Base-by-base conservation (phyloP, 768 basidiomycete species). In the Gloeostereum incarnatum region DNA sequence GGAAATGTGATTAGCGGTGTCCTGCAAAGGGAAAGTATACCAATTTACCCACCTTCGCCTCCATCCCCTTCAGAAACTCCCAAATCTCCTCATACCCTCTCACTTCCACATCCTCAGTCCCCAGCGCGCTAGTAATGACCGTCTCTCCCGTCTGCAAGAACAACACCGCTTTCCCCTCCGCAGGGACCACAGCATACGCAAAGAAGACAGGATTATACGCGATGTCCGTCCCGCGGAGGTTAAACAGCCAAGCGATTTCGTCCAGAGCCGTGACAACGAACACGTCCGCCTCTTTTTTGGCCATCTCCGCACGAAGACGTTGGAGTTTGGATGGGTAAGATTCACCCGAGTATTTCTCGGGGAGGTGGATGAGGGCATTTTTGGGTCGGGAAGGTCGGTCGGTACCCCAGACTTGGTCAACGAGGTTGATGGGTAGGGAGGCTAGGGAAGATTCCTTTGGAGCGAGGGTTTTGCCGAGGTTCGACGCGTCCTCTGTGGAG, bases 221-320 rank as follows among this genome's bases (percentile, higher is more conserved):
- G 50, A 98, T 93, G 54, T 97, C 94, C 2, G 79, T 74, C 1
- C 92, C 93, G 44, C 94, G 80, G 22, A 99, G 65, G 57, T 97
- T 93, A 62, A 90, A 87, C 26, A 92, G 53, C 91, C 91, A 98
- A 0, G 90, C 91, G 35, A 94, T 78, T 55, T 98, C 94, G 56
- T 98, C 94, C 16, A 98, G 73, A 69, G 83, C 79, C n/a, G 71
- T 82, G 3, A 97, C 72, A 1, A 94, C 79, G 29, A 87, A 57
- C 1, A 84, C 90, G 46, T 63, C 54, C 1, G 60, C 62, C 3
- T 64, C 58, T 42, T 68, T 63, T 51, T 78, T 71, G n/a, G 61
- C 62, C 16, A 76, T 71, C 49, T 76, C 78, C 40, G 77, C 69
- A 23, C 89, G 69, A 4, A 90, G 59, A 14, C 65, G 61, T 13